Percentiles rank a stretch among this genome's conserved stretches.
These are phyloP conservation scores for Boletales sp. DNA, from an alignment of 768 basidiomycete species.

Conservation along the genomic window DNA sequence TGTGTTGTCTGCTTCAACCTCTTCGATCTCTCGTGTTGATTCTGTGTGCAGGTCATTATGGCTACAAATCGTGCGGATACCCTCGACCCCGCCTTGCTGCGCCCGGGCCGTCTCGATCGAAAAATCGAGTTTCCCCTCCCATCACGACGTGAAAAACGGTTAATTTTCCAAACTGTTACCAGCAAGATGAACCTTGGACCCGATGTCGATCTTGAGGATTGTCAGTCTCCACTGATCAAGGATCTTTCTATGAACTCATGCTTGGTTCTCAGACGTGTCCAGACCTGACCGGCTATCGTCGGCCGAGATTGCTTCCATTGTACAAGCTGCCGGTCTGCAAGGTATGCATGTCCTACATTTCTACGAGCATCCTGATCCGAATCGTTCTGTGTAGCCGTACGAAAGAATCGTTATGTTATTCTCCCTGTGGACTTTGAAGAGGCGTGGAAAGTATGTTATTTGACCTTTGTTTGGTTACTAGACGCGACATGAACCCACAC, in stretches of 20 bases:
- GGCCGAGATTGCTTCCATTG: conserved; percentile 93
- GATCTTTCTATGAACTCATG: conserved; percentile 14
- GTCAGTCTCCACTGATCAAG: conserved; percentile 45
- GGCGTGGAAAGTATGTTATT: conserved; percentile 94
- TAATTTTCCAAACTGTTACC: conserved; percentile 98
- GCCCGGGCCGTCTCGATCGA: conserved; percentile 94
- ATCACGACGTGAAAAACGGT: conserved; percentile 88
- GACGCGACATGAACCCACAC: conserved; percentile 31
- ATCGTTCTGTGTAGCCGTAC: conserved; percentile 54
- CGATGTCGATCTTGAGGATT: conserved; percentile 98
- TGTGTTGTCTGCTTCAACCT: conserved; percentile 23
- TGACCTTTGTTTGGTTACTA: conserved; percentile 42
- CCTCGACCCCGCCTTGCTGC: conserved; percentile 93
- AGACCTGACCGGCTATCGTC: conserved; percentile 94
- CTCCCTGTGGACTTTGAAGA: conserved; percentile 97
- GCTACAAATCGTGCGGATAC: conserved; percentile 99
- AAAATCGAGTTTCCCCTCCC: conserved; percentile 99
- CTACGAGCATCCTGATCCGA: conserved; percentile 2
- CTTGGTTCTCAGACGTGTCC: conserved; percentile 70
- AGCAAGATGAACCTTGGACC: conserved; percentile 97
- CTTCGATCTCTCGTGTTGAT: not conserved
- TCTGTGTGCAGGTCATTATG: conserved; percentile 83
- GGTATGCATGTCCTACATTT: conserved; percentile 40
- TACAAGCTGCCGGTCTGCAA: conserved; percentile 96
- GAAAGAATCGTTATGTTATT: conserved; percentile 98